Evolutionary conservation across 208 protist species (phyloP), one percentile per base, ranked within the genome.

Genomic region (Strigomonas culicis): DNA sequence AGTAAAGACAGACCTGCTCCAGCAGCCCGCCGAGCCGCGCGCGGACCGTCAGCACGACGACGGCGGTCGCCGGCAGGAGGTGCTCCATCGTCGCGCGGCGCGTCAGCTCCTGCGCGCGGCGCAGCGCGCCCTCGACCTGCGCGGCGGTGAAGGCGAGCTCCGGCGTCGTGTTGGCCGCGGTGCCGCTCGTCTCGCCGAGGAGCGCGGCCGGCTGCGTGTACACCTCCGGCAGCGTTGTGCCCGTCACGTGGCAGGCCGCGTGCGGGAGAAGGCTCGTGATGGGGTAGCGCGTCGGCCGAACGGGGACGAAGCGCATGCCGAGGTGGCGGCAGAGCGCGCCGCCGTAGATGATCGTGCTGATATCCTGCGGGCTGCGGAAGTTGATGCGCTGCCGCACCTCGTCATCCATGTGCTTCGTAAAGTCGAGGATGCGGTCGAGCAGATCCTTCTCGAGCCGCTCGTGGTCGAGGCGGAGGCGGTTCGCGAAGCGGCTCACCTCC

Each of bases 281-380:
- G 6, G 90, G 90, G 59, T 59, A 78, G 30, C 66, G 58, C 1
- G 77, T 75, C 22, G 84, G 72, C 63, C 78, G 80, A 19, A 80
- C 63, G 6, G 86, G 74, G 10, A 93, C 46, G 56, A 91, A 95
- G 27, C 86, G 75, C 0, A 84, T 77, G 47, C 80, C 74, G 31
- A 95, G 74, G 70, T 95, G 80, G 28, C 90, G 84, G 61, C 90
- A 93, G 39, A 95, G 68, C 0, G 75, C 82, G 1, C 90, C 90
- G 49, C 90, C 90, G 64, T 95, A 95, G 61, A 95, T 95, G 68
- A 95, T 86, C 19, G 86, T 92, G 64, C 82, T 93, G 63, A 95
- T 95, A 47, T 95, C 90, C 72, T 95, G 86, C 51, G 90, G 78
- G 19, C 79, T 89, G 46, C 90, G 81, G 47, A 93, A 92, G 73